Evolutionary conservation across 2,329 filamentous ascomycete species (phyloP), one percentile per base, ranked within the genome.

Genomic region (Daldinia eschscholtzii): DNA sequence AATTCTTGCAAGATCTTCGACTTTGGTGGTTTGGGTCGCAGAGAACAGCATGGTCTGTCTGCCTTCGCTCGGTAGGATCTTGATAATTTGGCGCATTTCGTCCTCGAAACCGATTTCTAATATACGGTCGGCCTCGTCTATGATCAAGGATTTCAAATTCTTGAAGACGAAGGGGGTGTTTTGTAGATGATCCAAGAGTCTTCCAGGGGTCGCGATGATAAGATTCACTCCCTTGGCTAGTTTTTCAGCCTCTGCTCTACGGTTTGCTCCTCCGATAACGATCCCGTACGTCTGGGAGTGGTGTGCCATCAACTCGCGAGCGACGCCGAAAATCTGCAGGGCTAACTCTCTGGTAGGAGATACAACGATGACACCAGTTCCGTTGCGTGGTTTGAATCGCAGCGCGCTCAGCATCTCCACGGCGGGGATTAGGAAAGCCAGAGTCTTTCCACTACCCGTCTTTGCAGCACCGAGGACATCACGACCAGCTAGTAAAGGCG

Each of bases 31-130:
- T 81, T 98, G 96, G 4, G 96, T 99, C 13, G 96, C 96, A 13
- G 94, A 98, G 86, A 99, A 99, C n/a, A 99, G 88, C 91, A 97
- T 96, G 0, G 94, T 98, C 81, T 98, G 95, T 67, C 96, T 86
- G 73, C 94, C 89, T 65, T 97, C 91, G 73, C 91, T 92, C 53
- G 94, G 93, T 18, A 98, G 84, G 62, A 98, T 96, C 85, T 97
- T 97, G 81, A 98, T 91, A 74, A 99, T 97, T 80, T 97, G 92
- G 72, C 93, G 88, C 92, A 99, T 97, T 83, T 99, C 96, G 77
- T 98, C 96, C 81, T 99, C 96, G 85, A 99, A 99, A 75, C 96
- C 95, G 70, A 98, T 93, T 83, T 99, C 96, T 50, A 99, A 84
- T 70, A 99, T 98, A 55, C 96, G 91, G 79, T 99, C 96, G 18